Evolutionary conservation across 2,329 filamentous ascomycete species (phyloP).

Genomic region (Aspergillus costaricaensis): DNA sequence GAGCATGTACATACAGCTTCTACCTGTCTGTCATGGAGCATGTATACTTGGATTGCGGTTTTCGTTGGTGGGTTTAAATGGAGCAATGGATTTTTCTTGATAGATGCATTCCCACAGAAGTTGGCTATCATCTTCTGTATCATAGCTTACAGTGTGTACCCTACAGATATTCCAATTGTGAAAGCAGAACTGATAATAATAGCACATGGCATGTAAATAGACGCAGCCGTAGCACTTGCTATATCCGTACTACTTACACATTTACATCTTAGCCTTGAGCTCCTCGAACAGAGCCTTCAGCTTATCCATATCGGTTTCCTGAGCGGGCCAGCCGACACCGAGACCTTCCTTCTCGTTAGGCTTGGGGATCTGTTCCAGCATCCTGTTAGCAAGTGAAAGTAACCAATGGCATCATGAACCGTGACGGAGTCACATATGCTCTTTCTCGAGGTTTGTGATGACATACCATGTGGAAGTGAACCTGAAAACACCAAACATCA

Average conservation of each 20-base stretch:
- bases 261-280: slow-evolving; percentile 84
- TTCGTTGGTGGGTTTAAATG: background rate
- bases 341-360: slow-evolving; percentile 81
- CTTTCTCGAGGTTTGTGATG: accelerated
- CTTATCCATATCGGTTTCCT: slow-evolving; percentile 75
- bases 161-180: background rate
- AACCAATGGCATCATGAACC: too few species aligned
- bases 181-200: background rate
- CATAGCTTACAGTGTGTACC: background rate
- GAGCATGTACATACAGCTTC: background rate
- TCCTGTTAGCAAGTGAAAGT: too few species aligned
- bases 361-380: slow-evolving; percentile 74
- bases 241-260: background rate
- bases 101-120: background rate
- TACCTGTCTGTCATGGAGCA: background rate
- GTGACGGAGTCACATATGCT: too few species aligned
- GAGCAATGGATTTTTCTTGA: background rate
- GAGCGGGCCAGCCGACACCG: slow-evolving; percentile 75
- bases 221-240: background rate
- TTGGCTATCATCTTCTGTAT: background rate
- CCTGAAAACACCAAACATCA: slow-evolving; percentile 48
- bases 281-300: slow-evolving; percentile 79
- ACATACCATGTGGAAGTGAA: slow-evolving; percentile 89
- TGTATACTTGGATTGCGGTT: background rate
- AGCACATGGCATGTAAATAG: background rate